phyloP scores from a whole-genome alignment of 2,329 filamentous ascomycete genomes.

The Fusarium mexicanum region DNA sequence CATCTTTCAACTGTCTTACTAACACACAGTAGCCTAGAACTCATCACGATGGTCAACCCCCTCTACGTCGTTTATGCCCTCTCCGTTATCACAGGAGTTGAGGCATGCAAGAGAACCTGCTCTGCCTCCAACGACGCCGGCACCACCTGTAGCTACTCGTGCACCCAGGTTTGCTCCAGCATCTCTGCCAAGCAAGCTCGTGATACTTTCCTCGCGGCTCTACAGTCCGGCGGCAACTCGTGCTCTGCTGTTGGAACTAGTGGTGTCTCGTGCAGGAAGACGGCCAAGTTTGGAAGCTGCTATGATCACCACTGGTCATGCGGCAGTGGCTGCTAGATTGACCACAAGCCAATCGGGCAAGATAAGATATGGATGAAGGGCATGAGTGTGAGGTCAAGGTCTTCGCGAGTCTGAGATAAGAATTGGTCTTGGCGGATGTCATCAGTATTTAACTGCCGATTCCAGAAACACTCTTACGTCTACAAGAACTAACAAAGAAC shows the following conservation, averaged over 20 bases:
- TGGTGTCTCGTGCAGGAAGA: background rate
- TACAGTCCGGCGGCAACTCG: background rate
- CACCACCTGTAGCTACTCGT: slow-evolving; percentile 1
- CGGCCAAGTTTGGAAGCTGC: slow-evolving; percentile 1
- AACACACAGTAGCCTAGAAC: fast-evolving
- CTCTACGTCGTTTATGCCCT: background rate
- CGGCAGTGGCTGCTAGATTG: background rate
- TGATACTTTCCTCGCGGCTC: background rate
- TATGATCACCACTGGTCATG: slow-evolving; percentile 7
- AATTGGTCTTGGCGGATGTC: too few species aligned
- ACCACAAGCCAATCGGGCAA: fast-evolving
- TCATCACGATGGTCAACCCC: background rate
- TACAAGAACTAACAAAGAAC: fast-evolving
- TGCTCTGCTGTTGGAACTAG: slow-evolving; percentile 6
- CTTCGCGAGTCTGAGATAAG: background rate
- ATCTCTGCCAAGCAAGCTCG: slow-evolving; percentile 3
- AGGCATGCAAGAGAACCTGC: slow-evolving; percentile 9
- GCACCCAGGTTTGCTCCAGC: background rate
- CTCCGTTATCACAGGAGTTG: background rate
- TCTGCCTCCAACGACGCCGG: background rate
- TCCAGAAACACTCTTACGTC: too few species aligned
- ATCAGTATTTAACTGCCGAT: fast-evolving
- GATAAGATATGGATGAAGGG: too few species aligned
- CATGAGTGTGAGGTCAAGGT: fast-evolving
- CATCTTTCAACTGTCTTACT: background rate